Percentiles rank a stretch among this genome's conserved stretches.
Evolutionary conservation across 75 land plant species (phyloP).

Genomic region (Ceratopteris richardii): DNA sequence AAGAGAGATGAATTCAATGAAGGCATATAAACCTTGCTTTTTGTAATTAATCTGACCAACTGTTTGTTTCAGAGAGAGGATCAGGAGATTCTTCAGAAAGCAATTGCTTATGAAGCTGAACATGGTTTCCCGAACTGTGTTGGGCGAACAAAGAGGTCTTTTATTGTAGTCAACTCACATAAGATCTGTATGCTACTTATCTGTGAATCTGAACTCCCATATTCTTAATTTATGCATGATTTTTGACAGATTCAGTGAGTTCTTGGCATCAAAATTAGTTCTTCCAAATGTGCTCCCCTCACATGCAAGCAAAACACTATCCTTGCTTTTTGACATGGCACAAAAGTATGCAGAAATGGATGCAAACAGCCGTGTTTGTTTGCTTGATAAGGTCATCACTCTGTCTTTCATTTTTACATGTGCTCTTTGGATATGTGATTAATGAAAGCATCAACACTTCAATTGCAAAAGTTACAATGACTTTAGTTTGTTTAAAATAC

Average conservation of each 20-base stretch:
- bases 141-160: constrained; percentile 19
- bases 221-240: constrained; percentile 3
- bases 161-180: too few species aligned
- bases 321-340: constrained; percentile 16
- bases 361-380: constrained; percentile 14
- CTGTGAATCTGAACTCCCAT: not conserved
- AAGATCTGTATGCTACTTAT: too few species aligned
- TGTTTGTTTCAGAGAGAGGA: constrained; percentile 21
- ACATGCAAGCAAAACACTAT: not conserved
- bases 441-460: too few species aligned
- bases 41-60: too few species aligned
- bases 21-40: too few species aligned
- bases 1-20: too few species aligned
- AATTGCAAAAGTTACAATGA: too few species aligned
- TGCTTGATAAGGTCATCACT: constrained; percentile 6
- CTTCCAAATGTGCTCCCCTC: not conserved
- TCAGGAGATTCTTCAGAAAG: constrained; percentile 22
- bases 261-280: constrained; percentile 17
- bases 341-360: constrained; percentile 6
- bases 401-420: too few species aligned
- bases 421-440: too few species aligned
- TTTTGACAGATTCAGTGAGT: constrained; percentile 29
- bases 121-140: constrained; percentile 21
- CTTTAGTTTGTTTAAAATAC: too few species aligned
- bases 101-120: constrained; percentile 31